A percentile compares a stretch with the other conserved stretches of the same genome.
phyloP scores from a whole-genome alignment of 305 asterid species.

The Fraxinus xanthoxyloides region DNA sequence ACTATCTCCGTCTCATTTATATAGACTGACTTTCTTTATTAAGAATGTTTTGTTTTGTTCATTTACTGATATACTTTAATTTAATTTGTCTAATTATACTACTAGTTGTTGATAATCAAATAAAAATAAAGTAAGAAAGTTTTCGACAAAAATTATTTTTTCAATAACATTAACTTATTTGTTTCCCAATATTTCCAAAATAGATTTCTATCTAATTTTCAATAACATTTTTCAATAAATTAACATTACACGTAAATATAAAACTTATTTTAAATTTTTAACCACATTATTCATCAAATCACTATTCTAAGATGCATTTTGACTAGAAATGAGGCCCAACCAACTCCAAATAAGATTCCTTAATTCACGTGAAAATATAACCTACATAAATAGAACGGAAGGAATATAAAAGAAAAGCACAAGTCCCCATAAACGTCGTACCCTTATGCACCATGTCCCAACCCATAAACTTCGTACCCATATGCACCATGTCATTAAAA shows the following conservation, averaged over 20 bases:
- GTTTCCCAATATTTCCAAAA: neutral
- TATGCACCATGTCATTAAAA: conserved; percentile 12
- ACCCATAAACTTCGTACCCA: neutral
- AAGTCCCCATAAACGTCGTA: neutral
- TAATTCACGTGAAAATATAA: too few species aligned
- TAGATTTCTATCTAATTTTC: neutral
- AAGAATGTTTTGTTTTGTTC: neutral
- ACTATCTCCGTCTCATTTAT: neutral
- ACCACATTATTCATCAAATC: neutral
- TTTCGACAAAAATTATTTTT: neutral
- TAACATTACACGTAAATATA: too few species aligned
- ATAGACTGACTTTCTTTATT: neutral
- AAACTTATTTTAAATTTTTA: too few species aligned
- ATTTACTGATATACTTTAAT: too few species aligned
- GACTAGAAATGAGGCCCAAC: neutral
- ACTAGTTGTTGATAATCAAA: too few species aligned
- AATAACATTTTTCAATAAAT: neutral
- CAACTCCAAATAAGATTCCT: neutral
- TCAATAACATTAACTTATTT: neutral
- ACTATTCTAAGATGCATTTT: too few species aligned
- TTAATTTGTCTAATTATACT: too few species aligned
- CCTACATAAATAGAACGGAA: too few species aligned
- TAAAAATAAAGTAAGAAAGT: too few species aligned
- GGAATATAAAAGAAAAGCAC: neutral
- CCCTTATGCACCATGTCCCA: neutral